Conservation (phyloP, 2,329 filamentous ascomycete species). For the Septoria linicola region DNA sequence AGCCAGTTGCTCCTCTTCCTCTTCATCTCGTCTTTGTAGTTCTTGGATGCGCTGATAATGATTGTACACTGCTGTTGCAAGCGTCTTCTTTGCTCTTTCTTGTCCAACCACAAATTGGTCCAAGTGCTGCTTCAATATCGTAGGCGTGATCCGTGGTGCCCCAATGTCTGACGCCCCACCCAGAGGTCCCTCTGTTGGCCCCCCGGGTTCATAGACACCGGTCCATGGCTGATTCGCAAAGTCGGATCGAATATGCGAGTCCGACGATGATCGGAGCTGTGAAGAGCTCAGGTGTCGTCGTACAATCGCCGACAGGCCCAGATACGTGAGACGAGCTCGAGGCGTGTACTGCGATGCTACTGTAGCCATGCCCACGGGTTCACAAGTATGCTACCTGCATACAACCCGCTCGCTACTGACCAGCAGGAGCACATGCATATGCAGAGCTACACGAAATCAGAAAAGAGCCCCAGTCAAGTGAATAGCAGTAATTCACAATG, state of each 20-base stretch:
- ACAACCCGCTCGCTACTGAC: background rate
- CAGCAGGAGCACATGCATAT: background rate
- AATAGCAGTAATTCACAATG: background rate
- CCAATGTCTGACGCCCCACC: slow-evolving; percentile 58
- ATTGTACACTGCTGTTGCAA: slow-evolving; percentile 92
- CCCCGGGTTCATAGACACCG: slow-evolving; percentile 61
- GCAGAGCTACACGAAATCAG: background rate
- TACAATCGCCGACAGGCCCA: slow-evolving; percentile 38
- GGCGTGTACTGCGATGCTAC: slow-evolving; percentile 31
- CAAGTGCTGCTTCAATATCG: slow-evolving; percentile 77
- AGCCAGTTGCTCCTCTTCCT: slow-evolving; percentile 70
- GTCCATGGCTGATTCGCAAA: slow-evolving; percentile 64
- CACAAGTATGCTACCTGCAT: background rate
- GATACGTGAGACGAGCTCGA: slow-evolving; percentile 45
- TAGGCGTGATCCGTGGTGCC: slow-evolving; percentile 60
- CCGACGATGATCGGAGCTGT: slow-evolving; percentile 37
- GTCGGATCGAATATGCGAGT: slow-evolving; percentile 57
- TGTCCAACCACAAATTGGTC: slow-evolving; percentile 97
- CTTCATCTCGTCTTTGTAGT: slow-evolving; percentile 71
- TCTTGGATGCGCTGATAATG: slow-evolving; percentile 88
- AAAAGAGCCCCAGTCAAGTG: background rate
- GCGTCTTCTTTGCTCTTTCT: slow-evolving; percentile 87
- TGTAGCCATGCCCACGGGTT: slow-evolving; percentile 18
- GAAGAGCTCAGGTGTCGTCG: slow-evolving; percentile 37
- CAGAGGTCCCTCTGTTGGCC: slow-evolving; percentile 63